phyloP scores from a whole-genome alignment of 306 rosid genomes.

The Vachellia collinsii region DNA sequence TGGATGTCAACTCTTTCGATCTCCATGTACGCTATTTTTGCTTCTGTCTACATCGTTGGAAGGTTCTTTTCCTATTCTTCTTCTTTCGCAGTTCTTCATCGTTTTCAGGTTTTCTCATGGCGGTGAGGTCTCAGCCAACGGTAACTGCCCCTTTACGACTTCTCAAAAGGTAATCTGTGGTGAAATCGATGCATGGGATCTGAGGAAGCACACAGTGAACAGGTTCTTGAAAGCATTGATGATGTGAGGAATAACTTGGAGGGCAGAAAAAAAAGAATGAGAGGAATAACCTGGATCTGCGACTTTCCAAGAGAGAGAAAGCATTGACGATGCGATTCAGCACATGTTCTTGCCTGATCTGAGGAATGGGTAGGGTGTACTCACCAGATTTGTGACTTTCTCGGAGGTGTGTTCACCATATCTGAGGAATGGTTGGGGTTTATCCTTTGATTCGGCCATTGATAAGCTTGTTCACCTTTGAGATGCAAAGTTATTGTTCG shows the following conservation, averaged over 20 bases:
- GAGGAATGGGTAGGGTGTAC: slow-evolving; percentile 89
- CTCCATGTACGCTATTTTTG: too few species aligned
- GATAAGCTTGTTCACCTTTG: slow-evolving; percentile 84
- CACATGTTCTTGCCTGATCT: slow-evolving; percentile 96
- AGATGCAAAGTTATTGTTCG: slow-evolving; percentile 74
- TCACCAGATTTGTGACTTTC: too few species aligned
- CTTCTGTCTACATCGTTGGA: too few species aligned
- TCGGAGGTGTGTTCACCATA: too few species aligned
- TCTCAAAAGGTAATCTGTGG: slow-evolving; percentile 79
- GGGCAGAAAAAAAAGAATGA: too few species aligned
- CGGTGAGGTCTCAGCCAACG: slow-evolving; percentile 93
- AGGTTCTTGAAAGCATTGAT: slow-evolving; percentile 79
- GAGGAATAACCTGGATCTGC: slow-evolving; percentile 82
- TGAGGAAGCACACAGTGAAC: slow-evolving; percentile 78
- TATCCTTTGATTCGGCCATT: slow-evolving; percentile 72
- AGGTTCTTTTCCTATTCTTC: too few species aligned
- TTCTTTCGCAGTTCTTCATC: slow-evolving; percentile 11
- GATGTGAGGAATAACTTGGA: too few species aligned
- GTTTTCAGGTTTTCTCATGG: slow-evolving; percentile 89
- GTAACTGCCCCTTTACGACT: slow-evolving; percentile 92
- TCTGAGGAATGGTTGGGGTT: slow-evolving; percentile 91
- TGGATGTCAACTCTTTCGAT: too few species aligned
- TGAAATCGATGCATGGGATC: slow-evolving; percentile 69
- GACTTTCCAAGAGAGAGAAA: slow-evolving; percentile 52
- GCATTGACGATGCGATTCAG: slow-evolving; percentile 66